phyloP scores from a whole-genome alignment of 805 yeast genomes.

The Teunomyces cretensis region DNA sequence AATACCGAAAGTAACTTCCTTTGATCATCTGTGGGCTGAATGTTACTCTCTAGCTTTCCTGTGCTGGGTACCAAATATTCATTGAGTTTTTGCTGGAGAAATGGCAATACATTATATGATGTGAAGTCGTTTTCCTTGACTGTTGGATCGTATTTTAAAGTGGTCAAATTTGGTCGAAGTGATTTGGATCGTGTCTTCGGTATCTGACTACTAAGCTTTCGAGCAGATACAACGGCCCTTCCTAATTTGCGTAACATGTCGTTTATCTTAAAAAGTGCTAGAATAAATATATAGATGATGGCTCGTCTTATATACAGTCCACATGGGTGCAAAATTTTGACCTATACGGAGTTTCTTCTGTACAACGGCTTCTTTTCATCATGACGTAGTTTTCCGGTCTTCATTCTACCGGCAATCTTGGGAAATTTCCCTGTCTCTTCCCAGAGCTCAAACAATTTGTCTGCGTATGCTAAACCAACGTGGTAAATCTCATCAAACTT shows the following conservation, averaged over 20 bases:
- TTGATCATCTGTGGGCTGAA: slow-evolving; percentile 21
- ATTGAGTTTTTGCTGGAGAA: slow-evolving; percentile 21
- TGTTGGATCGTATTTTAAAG: slow-evolving; percentile 10
- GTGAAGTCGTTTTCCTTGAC: slow-evolving; percentile 16
- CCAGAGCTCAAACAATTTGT: slow-evolving; percentile 51
- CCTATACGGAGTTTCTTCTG: slow-evolving; percentile 65
- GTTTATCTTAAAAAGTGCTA: not conserved
- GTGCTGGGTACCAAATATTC: slow-evolving; percentile 7
- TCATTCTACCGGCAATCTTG: slow-evolving; percentile 52
- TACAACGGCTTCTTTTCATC: slow-evolving; percentile 29
- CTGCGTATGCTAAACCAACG: slow-evolving; percentile 78
- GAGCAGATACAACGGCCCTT: not conserved
- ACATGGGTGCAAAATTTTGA: slow-evolving; percentile 1
- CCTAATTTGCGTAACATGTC: not conserved
- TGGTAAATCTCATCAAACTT: slow-evolving; percentile 86
- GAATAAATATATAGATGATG: not conserved
- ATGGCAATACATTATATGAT: slow-evolving; percentile 21
- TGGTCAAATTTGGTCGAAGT: not conserved
- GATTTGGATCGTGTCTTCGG: too few species aligned
- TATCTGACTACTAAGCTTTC: not conserved
- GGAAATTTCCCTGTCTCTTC: slow-evolving; percentile 57
- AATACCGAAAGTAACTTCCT: slow-evolving; percentile 16
- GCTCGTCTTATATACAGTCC: not conserved
- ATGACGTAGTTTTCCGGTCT: slow-evolving; percentile 8
- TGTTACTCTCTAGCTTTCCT: slow-evolving; percentile 9